These are phyloP conservation scores for Tetrastigma voinierianum DNA, from an alignment of 164 flowering plant species.

Conservation along the genomic window DNA sequence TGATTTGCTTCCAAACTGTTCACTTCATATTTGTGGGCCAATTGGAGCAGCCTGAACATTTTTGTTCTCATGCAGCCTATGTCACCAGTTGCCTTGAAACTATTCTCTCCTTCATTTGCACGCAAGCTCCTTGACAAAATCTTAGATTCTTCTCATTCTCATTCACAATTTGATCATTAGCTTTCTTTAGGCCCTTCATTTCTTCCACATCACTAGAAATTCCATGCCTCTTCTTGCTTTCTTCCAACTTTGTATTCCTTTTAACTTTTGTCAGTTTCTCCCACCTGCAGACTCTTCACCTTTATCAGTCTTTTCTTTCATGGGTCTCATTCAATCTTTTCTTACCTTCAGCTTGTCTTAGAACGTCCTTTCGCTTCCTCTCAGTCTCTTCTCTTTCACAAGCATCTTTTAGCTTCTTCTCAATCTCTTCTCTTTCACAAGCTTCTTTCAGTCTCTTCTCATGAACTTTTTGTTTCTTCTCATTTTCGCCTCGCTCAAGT, in stretches of 20 bases:
- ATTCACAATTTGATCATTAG: slow-evolving; percentile 2
- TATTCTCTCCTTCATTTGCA: slow-evolving; percentile 9
- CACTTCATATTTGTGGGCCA: slow-evolving; percentile 1
- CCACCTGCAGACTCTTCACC: slow-evolving; percentile 16
- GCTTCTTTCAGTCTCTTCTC: slow-evolving; percentile 1
- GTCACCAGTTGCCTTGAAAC: slow-evolving; percentile 13
- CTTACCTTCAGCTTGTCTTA: slow-evolving; percentile 8
- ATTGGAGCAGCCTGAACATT: slow-evolving; percentile 5
- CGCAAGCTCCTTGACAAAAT: slow-evolving; percentile 6
- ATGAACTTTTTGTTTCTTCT: slow-evolving; percentile 1
- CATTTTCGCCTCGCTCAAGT: slow-evolving; percentile 17
- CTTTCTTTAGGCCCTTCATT: slow-evolving; percentile 4
- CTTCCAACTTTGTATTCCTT: slow-evolving; percentile 14
- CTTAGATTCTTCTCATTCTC: slow-evolving; percentile 7
- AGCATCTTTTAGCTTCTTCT: slow-evolving; percentile 10
- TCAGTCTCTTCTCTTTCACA: slow-evolving; percentile 7
- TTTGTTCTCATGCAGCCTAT: slow-evolving; percentile 6
- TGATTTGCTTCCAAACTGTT: slow-evolving; percentile 9
- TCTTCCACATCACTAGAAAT: slow-evolving; percentile 4
- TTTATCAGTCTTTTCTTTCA: slow-evolving; percentile 21
- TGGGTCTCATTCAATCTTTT: slow-evolving; percentile 5
- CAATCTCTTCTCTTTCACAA: slow-evolving; percentile 6
- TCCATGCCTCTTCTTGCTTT: slow-evolving; percentile 3
- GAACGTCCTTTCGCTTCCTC: slow-evolving; percentile 7
- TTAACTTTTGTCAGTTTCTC: slow-evolving; percentile 16